Conservation (phyloP, 2,329 filamentous ascomycete species). For the Emergomyces africanus region DNA sequence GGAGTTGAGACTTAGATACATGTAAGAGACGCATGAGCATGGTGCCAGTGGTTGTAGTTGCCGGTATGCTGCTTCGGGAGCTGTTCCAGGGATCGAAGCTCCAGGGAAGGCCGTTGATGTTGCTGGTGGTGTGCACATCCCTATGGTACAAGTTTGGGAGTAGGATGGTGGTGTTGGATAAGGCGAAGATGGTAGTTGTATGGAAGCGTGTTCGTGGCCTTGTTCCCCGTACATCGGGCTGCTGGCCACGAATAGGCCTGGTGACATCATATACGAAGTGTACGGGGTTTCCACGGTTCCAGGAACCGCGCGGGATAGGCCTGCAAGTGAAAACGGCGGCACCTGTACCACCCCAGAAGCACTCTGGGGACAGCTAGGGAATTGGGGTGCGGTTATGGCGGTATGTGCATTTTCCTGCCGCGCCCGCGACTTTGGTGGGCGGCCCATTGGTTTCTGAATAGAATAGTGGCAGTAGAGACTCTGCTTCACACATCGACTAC, state of each 20-base stretch:
- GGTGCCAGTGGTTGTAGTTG: constrained; percentile 9
- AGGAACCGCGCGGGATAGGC: constrained; percentile 13
- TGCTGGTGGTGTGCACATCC: constrained; percentile 3
- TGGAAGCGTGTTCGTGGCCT: not conserved
- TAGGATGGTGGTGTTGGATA: constrained; percentile 4
- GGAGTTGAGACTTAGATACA: constrained; percentile 33
- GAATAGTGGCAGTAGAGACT: constrained; percentile 33
- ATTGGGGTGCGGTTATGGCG: not conserved
- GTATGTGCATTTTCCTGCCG: constrained; percentile 15
- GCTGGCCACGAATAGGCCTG: constrained; percentile 7
- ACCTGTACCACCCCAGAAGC: not conserved
- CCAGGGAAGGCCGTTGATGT: not conserved
- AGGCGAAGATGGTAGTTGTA: not conserved
- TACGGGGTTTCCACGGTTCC: constrained; percentile 19
- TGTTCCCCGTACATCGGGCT: constrained; percentile 7
- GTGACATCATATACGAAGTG: constrained; percentile 8
- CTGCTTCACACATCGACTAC: constrained; percentile 31
- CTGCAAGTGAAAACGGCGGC: constrained; percentile 2
- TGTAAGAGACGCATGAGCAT: constrained; percentile 29
- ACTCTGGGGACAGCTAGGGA: not conserved
- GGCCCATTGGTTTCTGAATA: constrained; percentile 36
- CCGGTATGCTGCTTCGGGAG: not conserved
- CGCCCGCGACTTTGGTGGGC: constrained; percentile 30
- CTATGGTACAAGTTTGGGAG: constrained; percentile 4
- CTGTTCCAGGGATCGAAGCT: not conserved